Evolutionary conservation across 306 rosid genomes (phyloP).

Genomic region (Benincasa hispida): DNA sequence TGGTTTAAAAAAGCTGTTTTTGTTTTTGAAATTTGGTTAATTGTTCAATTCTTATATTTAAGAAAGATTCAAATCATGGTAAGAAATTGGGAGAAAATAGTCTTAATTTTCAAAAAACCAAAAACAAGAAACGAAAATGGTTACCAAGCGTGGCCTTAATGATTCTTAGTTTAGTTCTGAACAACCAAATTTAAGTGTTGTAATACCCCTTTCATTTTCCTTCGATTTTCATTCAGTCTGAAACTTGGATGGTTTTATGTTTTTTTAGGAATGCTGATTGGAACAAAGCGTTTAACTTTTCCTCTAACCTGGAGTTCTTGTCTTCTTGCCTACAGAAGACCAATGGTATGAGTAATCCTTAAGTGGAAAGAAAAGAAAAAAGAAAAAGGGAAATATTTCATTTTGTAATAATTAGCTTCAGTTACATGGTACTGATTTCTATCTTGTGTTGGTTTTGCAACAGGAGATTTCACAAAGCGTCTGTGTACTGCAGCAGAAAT

Average conservation of each 20-base stretch:
- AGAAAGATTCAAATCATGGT: too few relatives aligned
- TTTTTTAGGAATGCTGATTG: slow-evolving; percentile 74
- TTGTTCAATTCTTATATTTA: too few relatives aligned
- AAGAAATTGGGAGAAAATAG: too few relatives aligned
- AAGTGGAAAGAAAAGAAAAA: slow-evolving; percentile 1
- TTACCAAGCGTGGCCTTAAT: too few relatives aligned
- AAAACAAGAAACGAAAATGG: too few relatives aligned
- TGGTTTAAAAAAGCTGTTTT: too few relatives aligned
- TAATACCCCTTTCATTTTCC: not conserved
- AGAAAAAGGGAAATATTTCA: not conserved
- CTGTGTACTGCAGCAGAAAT: slow-evolving; percentile 85
- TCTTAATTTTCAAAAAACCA: too few relatives aligned
- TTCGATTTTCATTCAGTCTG: not conserved
- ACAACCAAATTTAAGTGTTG: too few relatives aligned
- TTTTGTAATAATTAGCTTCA: not conserved
- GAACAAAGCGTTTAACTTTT: slow-evolving; percentile 76
- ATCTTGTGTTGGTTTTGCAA: slow-evolving; percentile 18
- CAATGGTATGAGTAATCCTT: slow-evolving; percentile 37
- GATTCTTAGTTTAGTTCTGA: too few relatives aligned
- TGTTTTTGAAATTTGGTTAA: too few relatives aligned
- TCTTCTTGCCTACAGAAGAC: slow-evolving; percentile 66
- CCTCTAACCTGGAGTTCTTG: slow-evolving; percentile 65
- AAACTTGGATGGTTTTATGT: slow-evolving; percentile 9
- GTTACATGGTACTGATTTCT: not conserved
- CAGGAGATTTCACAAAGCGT: slow-evolving; percentile 63